Base-by-base conservation (phyloP, 257 asterid genomes). In the Primulina huaijiensis region DNA sequence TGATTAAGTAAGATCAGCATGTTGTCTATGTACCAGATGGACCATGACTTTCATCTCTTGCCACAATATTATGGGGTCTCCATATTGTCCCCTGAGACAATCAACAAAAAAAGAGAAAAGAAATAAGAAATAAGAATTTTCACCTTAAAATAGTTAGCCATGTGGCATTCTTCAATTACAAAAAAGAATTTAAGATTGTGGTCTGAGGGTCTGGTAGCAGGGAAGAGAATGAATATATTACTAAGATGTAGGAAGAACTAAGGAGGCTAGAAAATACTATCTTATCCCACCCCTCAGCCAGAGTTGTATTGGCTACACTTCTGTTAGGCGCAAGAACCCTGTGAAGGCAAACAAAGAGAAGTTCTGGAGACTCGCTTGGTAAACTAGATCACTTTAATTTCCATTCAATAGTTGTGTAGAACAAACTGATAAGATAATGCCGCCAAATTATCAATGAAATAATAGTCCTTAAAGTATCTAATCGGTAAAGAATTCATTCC, bases 11-110 rank as follows among this genome's bases (percentile, higher is more conserved):
- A 23, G 63, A 71, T 67, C 67, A 56, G 35, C 14, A 68, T 58
- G 60, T 34, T 8, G 27, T 60, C 64, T 23, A 80, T 92, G 83
- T 81, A 92, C 96, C 80, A 78, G 88, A 68, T 72, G 80, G 73
- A 73, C 67, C 69, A 68, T 21, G 74, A 62, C 72, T 69, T 62
- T 80, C 82, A 61, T 68, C 82, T 71, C 70, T 72, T 50, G 78
- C 73, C 21, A 40, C 89, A 64, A 43, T 38, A 72, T 66, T 79
- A 67, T 38, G 65, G 29, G 72, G 72, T 74, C 76, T 75, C 75
- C 25, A 72, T 19, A 23, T 56, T 33, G 72, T 80, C 72, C 78
- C 94, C 87, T 85, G 88, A 37, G 72, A 57, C 79, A 46, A 67
- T 57, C 62, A 62, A 75, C 62, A 6, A 23, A 57, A 11, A 63